These are phyloP conservation scores for Endocarpon pusillum DNA, from an alignment of 495 filamentous ascomycete genomes.

Conservation along the genomic window DNA sequence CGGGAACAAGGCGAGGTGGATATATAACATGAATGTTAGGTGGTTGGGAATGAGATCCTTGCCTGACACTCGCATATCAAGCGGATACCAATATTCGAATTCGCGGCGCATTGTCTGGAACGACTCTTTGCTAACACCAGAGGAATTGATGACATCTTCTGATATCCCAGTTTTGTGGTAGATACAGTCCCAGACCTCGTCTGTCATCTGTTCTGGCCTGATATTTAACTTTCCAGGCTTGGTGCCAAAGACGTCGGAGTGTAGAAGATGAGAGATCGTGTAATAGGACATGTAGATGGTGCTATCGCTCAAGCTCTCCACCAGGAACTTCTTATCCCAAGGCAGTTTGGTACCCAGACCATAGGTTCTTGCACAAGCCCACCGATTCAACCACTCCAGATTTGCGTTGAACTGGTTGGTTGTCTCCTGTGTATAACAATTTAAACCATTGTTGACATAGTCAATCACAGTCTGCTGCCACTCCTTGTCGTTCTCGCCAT, in stretches of 20 bases:
- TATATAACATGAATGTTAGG: constrained; percentile 92
- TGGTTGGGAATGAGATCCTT: constrained; percentile 83
- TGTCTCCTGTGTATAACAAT: constrained; percentile 63
- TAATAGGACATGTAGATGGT: constrained; percentile 98
- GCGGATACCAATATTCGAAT: constrained; percentile 93
- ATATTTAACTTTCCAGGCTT: constrained; percentile 48
- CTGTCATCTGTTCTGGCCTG: constrained; percentile 74
- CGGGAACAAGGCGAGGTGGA: constrained; percentile 79
- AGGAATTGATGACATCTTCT: constrained; percentile 42
- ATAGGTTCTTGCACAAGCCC: constrained; percentile 86
- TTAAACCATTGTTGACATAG: constrained; percentile 56
- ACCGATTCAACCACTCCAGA: constrained; percentile 81
- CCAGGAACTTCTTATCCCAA: constrained; percentile 83
- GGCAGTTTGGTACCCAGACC: constrained; percentile 87
- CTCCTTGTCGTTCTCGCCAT: constrained; percentile 63
- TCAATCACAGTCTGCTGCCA: constrained; percentile 62
- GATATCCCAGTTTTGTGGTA: constrained; percentile 52
- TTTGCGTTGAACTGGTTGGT: constrained; percentile 72
- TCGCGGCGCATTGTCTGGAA: constrained; percentile 68
- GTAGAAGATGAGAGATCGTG: constrained; percentile 77
- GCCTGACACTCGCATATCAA: constrained; percentile 69
- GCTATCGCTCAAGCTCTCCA: constrained; percentile 81
- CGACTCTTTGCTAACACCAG: constrained; percentile 50
- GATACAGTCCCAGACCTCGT: constrained; percentile 93
- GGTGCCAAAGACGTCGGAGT: constrained; percentile 65